These are phyloP conservation scores for Coccomyxa subellipsoidea DNA, from an alignment of 163 green algal genomes.

Conservation along the genomic window DNA sequence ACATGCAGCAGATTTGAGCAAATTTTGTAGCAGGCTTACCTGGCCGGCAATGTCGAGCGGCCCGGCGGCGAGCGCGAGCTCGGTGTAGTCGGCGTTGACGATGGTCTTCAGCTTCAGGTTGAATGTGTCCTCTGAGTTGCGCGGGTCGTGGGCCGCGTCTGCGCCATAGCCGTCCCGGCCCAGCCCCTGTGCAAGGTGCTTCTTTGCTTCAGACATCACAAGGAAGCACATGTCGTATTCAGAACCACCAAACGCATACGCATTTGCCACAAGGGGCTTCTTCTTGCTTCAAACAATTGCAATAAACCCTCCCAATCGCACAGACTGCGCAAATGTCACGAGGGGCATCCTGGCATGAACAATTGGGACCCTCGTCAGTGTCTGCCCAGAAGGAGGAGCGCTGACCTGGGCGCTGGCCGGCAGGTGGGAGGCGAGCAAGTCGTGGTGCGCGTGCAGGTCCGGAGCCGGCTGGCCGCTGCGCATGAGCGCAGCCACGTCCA, in stretches of 20 bases:
- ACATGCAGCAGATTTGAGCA: neutral
- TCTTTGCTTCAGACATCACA: neutral
- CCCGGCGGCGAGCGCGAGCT: constrained; percentile 18
- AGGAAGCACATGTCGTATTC: neutral
- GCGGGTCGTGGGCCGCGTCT: constrained; percentile 29
- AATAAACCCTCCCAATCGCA: too few relatives aligned
- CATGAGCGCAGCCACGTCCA: constrained; percentile 9
- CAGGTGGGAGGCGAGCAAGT: neutral
- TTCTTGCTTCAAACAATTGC: too few relatives aligned
- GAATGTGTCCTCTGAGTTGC: constrained; percentile 39
- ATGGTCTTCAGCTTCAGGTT: constrained; percentile 29
- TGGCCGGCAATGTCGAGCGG: constrained; percentile 32
- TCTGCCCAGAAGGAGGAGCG: neutral
- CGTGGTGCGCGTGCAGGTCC: neutral
- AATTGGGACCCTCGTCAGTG: too few relatives aligned
- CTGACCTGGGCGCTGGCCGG: neutral
- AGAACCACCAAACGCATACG: too few relatives aligned
- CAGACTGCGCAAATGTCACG: too few relatives aligned
- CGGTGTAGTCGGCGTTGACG: constrained; percentile 48
- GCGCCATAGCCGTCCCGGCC: neutral
- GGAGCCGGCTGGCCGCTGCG: neutral
- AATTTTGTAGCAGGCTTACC: neutral
- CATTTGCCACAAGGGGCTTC: too few relatives aligned
- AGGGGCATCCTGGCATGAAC: too few relatives aligned
- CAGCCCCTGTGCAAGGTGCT: neutral